Conservation (phyloP, 371 early-diverging fungal genomes). For the Rhizopus microsporus region DNA sequence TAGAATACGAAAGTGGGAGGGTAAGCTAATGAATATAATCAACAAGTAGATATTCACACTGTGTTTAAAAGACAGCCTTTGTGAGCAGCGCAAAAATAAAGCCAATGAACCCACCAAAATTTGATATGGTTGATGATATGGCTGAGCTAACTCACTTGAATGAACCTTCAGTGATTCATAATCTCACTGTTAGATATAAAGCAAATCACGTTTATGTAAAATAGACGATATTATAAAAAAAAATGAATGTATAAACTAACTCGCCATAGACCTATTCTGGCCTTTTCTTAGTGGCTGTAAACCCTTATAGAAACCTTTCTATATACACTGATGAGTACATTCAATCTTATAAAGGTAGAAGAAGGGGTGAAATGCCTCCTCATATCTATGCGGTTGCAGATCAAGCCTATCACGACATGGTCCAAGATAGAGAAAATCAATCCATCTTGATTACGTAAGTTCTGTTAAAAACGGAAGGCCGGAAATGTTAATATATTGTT, state of each 20-base stretch:
- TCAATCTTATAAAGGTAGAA: conserved; percentile 81
- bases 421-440: conserved; percentile 94
- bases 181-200: conserved; percentile 89
- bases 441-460: conserved; percentile 98
- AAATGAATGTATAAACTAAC: not conserved
- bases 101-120: conserved; percentile 99
- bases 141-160: conserved; percentile 97
- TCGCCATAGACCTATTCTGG: conserved; percentile 95
- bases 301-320: conserved; percentile 95
- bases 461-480: not conserved
- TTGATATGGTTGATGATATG: conserved; percentile 99
- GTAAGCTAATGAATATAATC: conserved; percentile 42
- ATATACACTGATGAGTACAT: conserved; percentile 92
- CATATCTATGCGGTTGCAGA: conserved; percentile 98
- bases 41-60: not conserved
- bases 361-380: conserved; percentile 91
- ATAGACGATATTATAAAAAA: conserved; percentile 1
- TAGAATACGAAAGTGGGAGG: conserved; percentile 53
- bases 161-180: conserved; percentile 98
- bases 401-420: conserved; percentile 95
- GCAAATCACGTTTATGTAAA: conserved; percentile 92
- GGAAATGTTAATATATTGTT: not conserved
- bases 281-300: conserved; percentile 98
- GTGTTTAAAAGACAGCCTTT: conserved; percentile 9
- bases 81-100: conserved; percentile 9